Percentiles rank a stretch among this genome's conserved stretches.
phyloP scores from a whole-genome alignment of 2,329 filamentous ascomycete species.

The Botrytis elliptica region DNA sequence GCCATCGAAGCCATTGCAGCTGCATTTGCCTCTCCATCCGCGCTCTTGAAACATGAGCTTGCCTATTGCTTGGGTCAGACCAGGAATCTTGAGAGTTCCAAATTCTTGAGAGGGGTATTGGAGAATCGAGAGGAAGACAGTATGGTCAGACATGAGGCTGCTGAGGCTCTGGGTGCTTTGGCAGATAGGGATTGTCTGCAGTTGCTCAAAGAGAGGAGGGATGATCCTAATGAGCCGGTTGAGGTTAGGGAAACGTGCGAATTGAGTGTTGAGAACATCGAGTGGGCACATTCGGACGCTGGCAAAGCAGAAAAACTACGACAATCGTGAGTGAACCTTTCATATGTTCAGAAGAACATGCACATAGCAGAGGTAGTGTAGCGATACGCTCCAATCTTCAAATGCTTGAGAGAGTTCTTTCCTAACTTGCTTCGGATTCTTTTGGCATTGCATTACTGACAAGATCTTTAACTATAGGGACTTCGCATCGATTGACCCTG shows the following conservation, averaged over 20 bases:
- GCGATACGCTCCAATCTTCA: background rate
- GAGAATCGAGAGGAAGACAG: constrained; percentile 78
- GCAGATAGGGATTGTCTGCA: constrained; percentile 72
- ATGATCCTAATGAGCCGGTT: constrained; percentile 72
- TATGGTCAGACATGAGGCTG: constrained; percentile 96
- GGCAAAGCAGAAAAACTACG: constrained; percentile 73
- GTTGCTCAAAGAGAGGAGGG: constrained; percentile 69
- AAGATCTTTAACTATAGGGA: constrained; percentile 58
- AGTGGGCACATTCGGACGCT: constrained; percentile 82
- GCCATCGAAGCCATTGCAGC: constrained; percentile 82
- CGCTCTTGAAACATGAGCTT: constrained; percentile 91
- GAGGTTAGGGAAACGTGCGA: constrained; percentile 95
- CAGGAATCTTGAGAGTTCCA: constrained; percentile 70
- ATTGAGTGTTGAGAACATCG: constrained; percentile 88
- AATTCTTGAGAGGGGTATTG: constrained; percentile 70
- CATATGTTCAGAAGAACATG: background rate
- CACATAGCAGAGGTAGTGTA: background rate
- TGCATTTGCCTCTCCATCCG: constrained; percentile 79
- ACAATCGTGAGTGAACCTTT: constrained; percentile 61
- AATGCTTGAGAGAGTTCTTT: background rate
- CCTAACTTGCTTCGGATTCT: background rate
- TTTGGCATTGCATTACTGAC: constrained; percentile 23
- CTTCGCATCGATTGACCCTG: constrained; percentile 93
- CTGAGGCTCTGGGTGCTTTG: constrained; percentile 88
- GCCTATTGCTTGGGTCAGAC: constrained; percentile 97